Conservation (phyloP, 345 rosid species). For the Rhodomyrtus tomentosa region DNA sequence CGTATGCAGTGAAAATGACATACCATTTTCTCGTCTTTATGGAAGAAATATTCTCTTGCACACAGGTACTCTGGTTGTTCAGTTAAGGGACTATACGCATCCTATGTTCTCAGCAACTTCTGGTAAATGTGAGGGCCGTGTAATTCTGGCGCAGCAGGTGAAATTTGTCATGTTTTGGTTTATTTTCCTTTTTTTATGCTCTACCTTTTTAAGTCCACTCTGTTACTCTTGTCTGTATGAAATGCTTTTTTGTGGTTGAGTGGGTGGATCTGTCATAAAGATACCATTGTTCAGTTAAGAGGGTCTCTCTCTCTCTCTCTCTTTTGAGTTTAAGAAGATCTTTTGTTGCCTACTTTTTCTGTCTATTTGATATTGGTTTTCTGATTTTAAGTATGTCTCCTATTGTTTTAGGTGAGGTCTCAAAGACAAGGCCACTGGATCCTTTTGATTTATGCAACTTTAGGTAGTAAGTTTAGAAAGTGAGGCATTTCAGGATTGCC, state of each 20-base stretch:
- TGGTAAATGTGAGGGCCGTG: constrained; percentile 80
- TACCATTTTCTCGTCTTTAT: constrained; percentile 90
- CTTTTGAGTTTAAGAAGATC: background rate
- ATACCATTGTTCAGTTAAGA: background rate
- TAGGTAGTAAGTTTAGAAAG: background rate
- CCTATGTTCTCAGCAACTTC: constrained; percentile 75
- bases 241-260: background rate
- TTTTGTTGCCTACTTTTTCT: background rate
- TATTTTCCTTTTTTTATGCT: background rate
- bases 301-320: background rate
- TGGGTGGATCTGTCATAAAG: background rate
- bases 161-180: background rate
- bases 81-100: constrained; percentile 70
- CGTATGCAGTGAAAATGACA: constrained; percentile 45
- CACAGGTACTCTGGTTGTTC: constrained; percentile 49
- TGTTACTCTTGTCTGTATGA: background rate
- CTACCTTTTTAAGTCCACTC: background rate
- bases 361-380: background rate
- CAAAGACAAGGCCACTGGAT: background rate
- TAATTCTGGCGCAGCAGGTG: constrained; percentile 97
- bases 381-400: background rate
- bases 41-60: constrained; percentile 62
- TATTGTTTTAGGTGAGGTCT: background rate
- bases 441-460: background rate
- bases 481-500: background rate